Evolutionary conservation across 148 eudicot species (phyloP).

Genomic region (Camellia japonica): DNA sequence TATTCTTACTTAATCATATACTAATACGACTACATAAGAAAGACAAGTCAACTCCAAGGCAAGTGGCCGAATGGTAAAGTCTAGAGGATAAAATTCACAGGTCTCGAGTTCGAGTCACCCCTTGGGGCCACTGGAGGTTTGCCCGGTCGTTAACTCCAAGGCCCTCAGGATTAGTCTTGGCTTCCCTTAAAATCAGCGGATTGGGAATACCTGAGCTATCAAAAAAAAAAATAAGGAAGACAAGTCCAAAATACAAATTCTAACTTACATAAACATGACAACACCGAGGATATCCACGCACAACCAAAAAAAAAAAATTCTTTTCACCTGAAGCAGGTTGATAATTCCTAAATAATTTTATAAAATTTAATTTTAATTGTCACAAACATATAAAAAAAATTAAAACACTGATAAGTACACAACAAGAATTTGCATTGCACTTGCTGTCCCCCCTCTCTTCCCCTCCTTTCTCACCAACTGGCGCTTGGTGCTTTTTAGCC

Average conservation of each 20-base stretch:
- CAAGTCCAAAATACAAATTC: neutral
- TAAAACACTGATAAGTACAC: neutral
- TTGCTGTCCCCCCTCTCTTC: neutral
- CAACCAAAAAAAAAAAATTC: neutral
- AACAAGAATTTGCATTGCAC: neutral
- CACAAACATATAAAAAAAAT: neutral
- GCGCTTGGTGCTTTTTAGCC: too few species aligned
- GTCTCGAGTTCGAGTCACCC: too few species aligned
- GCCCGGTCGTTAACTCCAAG: too few species aligned
- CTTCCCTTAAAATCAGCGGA: too few species aligned
- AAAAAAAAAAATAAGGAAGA: neutral
- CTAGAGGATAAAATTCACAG: too few species aligned
- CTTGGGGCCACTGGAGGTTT: too few species aligned
- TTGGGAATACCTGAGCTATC: too few species aligned
- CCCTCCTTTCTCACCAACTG: neutral
- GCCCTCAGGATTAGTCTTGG: too few species aligned
- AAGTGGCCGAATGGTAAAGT: too few species aligned
- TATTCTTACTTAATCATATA: neutral
- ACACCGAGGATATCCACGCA: conserved; percentile 2
- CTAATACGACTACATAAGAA: neutral
- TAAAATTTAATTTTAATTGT: neutral
- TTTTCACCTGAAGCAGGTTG: neutral
- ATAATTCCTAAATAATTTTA: neutral
- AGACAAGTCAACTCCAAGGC: too few species aligned
- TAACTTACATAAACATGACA: neutral